phyloP scores from a whole-genome alignment of 371 early-diverging fungal genomes.

The Parasitella parasitica region DNA sequence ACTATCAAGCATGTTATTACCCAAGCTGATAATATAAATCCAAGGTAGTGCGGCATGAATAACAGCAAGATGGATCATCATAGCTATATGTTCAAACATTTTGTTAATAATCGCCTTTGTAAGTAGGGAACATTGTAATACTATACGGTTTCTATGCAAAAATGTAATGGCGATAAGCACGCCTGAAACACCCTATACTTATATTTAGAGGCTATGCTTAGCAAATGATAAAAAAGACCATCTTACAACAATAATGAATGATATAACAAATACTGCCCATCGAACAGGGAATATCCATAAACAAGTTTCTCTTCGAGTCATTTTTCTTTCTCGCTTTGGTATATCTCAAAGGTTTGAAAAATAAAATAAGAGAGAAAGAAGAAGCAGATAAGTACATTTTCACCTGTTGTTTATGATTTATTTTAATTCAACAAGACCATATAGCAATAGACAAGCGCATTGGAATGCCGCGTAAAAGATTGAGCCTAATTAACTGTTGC shows the following conservation, averaged over 20 bases:
- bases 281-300: slow-evolving; percentile 10
- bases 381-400: neutral
- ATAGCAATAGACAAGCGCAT: neutral
- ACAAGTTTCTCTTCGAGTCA: slow-evolving; percentile 3
- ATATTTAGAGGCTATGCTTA: neutral
- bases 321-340: neutral
- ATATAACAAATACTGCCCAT: slow-evolving; percentile 7
- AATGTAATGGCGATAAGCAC: slow-evolving; percentile 32
- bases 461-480: neutral
- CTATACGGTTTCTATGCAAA: slow-evolving; percentile 45
- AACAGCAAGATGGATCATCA: slow-evolving; percentile 42
- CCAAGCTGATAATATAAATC: slow-evolving; percentile 35
- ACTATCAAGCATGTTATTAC: slow-evolving; percentile 9
- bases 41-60: slow-evolving; percentile 35
- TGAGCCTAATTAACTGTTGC: neutral
- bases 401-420: neutral
- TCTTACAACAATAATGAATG: neutral
- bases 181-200: neutral
- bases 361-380: neutral
- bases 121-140: neutral
- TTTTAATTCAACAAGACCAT: neutral
- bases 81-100: slow-evolving; percentile 20
- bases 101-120: neutral
- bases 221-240: neutral
- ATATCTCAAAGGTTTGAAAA: too few species aligned